Conservation (phyloP, 805 yeast genomes). For the Candida morakotiae region DNA sequence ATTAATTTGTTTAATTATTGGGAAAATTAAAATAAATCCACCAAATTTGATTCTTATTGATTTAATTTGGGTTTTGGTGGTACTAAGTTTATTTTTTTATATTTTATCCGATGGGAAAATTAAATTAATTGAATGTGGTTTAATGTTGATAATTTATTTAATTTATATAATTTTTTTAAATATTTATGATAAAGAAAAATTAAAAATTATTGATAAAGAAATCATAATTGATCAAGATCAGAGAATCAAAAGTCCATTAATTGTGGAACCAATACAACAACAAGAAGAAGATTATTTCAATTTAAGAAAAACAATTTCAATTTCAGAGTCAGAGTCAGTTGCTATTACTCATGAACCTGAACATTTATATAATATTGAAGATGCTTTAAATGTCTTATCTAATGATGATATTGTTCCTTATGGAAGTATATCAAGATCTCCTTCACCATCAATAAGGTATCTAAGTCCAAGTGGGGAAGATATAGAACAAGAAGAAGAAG, state of each 20-base stretch:
- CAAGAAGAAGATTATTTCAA: too few species aligned
- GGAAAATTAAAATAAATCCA: conserved; percentile 20
- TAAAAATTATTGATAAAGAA: conserved; percentile 9
- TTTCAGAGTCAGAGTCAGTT: too few species aligned
- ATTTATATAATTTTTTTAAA: conserved; percentile 21
- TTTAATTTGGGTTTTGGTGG: conserved; percentile 25
- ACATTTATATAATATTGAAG: conserved; percentile 19
- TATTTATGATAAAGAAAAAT: conserved; percentile 13
- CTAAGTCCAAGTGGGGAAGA: neutral
- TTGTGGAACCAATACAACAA: neutral
- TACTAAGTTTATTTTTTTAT: conserved; percentile 21
- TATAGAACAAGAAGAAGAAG: neutral
- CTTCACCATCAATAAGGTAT: neutral
- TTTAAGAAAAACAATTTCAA: too few species aligned
- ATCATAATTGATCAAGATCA: conserved; percentile 5
- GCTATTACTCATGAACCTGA: conserved; percentile 4
- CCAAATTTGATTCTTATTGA: conserved; percentile 19
- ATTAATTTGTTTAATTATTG: conserved; percentile 18
- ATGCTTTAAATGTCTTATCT: conserved; percentile 18
- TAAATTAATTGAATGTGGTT: conserved; percentile 25
- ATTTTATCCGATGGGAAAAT: conserved; percentile 32
- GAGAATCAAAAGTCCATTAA: too few species aligned
- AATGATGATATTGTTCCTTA: conserved; percentile 12
- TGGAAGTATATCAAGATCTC: conserved; percentile 3
- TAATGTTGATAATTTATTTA: conserved; percentile 21